phyloP scores from a whole-genome alignment of 331 rosid genomes.

The Malus hybrid region DNA sequence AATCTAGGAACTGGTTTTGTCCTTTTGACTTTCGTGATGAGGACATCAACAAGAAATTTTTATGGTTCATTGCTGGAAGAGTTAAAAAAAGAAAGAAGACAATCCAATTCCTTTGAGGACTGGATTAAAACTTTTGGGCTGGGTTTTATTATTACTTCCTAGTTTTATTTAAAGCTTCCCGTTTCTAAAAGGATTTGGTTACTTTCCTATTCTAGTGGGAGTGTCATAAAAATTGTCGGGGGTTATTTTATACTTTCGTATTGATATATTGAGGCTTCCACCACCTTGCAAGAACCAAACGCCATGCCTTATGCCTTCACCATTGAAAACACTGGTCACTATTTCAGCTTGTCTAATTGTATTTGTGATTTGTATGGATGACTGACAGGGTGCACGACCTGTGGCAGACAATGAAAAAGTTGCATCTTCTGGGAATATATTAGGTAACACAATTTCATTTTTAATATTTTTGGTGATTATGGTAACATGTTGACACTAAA shows the following conservation, averaged over 20 bases:
- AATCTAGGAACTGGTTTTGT: not conserved
- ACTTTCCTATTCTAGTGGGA: not conserved
- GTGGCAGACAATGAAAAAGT: conserved; percentile 60
- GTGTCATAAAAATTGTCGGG: not conserved
- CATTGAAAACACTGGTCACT: not conserved
- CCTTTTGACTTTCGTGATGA: not conserved
- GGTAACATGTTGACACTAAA: not conserved
- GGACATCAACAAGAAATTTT: too few relatives aligned
- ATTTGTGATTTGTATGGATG: conserved; percentile 4
- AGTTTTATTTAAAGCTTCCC: too few relatives aligned
- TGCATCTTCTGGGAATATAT: conserved; percentile 49
- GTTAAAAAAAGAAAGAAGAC: too few relatives aligned
- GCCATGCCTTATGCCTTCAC: not conserved
- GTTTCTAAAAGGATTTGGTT: too few relatives aligned
- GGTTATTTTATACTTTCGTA: not conserved
- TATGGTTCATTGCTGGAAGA: too few relatives aligned
- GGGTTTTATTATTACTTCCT: too few relatives aligned
- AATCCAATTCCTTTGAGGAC: too few relatives aligned
- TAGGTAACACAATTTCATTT: not conserved
- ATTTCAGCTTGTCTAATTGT: not conserved
- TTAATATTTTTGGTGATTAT: not conserved
- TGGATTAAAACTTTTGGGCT: too few relatives aligned
- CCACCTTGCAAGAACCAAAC: not conserved
- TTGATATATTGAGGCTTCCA: too few relatives aligned
- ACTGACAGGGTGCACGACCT: conserved; percentile 54